A percentile compares a stretch with the other conserved stretches of the same genome.
Conservation (phyloP, 805 yeast species). For the Starmerella etchellsii region DNA sequence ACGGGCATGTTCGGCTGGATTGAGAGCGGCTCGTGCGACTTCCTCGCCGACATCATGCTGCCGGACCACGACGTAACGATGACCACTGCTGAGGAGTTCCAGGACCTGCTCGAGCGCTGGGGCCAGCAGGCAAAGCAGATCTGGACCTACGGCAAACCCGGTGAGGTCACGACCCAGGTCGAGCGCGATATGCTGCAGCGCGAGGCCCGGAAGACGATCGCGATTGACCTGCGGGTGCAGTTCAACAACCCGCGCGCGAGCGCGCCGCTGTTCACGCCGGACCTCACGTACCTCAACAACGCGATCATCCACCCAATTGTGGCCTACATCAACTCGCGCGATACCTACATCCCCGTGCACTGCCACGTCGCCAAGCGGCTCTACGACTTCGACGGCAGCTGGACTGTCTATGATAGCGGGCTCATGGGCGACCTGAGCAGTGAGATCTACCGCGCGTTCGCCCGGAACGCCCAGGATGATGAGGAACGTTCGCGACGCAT, state of each 20-base stretch:
- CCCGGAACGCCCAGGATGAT: conserved; percentile 77
- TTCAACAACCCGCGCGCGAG: conserved; percentile 78
- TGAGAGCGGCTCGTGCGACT: conserved; percentile 78
- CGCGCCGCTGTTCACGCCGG: conserved; percentile 78
- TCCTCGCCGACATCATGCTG: conserved; percentile 79
- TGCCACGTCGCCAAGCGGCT: conserved; percentile 70
- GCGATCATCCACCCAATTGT: conserved; percentile 91
- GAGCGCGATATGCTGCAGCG: conserved; percentile 23
- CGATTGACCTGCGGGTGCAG: conserved; percentile 66
- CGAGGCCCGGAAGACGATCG: conserved; percentile 42
- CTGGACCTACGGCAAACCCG: conserved; percentile 6
- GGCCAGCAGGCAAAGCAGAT: conserved; percentile 21
- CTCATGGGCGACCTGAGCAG: conserved; percentile 83
- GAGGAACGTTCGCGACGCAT: conserved; percentile 58
- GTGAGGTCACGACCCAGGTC: conserved; percentile 21
- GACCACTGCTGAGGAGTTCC: conserved; percentile 28
- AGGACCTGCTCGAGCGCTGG: conserved; percentile 33
- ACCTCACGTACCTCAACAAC: conserved; percentile 78
- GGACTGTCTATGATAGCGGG: conserved; percentile 88
- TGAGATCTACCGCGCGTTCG: conserved; percentile 85
- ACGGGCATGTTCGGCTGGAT: conserved; percentile 97
- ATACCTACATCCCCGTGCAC: conserved; percentile 76
- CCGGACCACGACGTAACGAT: conserved; percentile 48
- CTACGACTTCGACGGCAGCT: conserved; percentile 82
- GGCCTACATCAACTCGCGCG: conserved; percentile 81